phyloP scores from a whole-genome alignment of 2,329 filamentous ascomycete species.

The Amphichorda felina region DNA sequence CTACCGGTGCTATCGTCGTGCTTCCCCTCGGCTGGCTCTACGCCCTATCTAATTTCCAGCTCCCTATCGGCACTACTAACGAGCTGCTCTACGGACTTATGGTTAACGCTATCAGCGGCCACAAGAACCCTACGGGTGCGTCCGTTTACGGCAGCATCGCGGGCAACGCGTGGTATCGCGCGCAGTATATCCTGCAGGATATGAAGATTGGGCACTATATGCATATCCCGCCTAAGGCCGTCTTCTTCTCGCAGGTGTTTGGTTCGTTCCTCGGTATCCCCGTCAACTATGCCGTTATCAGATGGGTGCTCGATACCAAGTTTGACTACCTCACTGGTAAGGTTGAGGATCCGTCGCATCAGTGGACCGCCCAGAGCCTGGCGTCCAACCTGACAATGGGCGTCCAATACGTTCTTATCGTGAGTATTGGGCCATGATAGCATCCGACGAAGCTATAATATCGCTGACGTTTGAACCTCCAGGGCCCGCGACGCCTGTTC shows the following conservation, averaged over 20 bases:
- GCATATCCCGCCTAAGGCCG: slow-evolving; percentile 44
- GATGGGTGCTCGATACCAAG: slow-evolving; percentile 47
- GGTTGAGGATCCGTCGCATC: slow-evolving; percentile 39
- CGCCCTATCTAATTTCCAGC: slow-evolving; percentile 41
- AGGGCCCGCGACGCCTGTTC: slow-evolving; percentile 37
- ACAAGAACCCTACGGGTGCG: slow-evolving; percentile 46
- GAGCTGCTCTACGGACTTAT: slow-evolving; percentile 49
- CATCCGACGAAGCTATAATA: not conserved
- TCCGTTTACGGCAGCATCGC: slow-evolving; percentile 46
- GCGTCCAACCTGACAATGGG: slow-evolving; percentile 38
- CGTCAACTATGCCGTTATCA: slow-evolving; percentile 48
- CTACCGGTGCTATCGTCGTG: slow-evolving; percentile 41
- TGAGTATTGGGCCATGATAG: slow-evolving; percentile 9
- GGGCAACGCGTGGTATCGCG: slow-evolving; percentile 49
- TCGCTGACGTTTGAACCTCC: not conserved
- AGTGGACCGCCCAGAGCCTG: slow-evolving; percentile 48
- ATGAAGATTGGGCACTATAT: slow-evolving; percentile 55
- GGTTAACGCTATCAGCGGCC: slow-evolving; percentile 35
- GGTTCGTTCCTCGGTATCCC: slow-evolving; percentile 46
- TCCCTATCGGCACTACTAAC: slow-evolving; percentile 45
- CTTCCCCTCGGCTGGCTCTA: slow-evolving; percentile 48
- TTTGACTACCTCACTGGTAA: slow-evolving; percentile 39
- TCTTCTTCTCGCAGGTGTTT: slow-evolving; percentile 51
- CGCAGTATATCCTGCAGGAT: slow-evolving; percentile 47
- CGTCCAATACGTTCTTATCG: slow-evolving; percentile 49